Conservation (phyloP, 225 moss, liverwort and hornwort species). For the Asterella californica region DNA sequence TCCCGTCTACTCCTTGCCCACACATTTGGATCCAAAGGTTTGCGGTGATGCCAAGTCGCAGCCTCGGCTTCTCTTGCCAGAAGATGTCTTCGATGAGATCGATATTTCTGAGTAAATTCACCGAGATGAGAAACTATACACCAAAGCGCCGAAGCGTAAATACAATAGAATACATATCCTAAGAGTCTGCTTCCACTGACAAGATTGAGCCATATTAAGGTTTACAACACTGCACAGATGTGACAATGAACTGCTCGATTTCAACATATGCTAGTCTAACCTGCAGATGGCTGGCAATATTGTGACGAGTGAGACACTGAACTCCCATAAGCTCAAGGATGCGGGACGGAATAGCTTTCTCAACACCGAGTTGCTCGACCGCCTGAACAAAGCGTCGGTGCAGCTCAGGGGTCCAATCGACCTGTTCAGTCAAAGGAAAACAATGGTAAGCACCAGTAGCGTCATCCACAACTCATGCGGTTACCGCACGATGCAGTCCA, state of each 20-base stretch:
- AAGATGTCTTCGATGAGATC: conserved; percentile 90
- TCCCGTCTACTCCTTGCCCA: conserved; percentile 83
- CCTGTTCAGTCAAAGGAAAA: conserved; percentile 24
- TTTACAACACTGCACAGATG: neutral
- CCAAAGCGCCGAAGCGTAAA: neutral
- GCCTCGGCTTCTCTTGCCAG: conserved; percentile 94
- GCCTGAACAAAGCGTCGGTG: conserved; percentile 97
- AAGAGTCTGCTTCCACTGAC: neutral
- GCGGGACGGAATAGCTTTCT: conserved; percentile 94
- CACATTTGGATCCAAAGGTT: conserved; percentile 63
- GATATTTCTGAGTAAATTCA: conserved; percentile 67
- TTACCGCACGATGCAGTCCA: neutral
- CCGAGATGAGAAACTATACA: neutral
- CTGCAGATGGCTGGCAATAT: conserved; percentile 91
- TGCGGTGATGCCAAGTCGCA: conserved; percentile 88
- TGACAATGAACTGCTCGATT: neutral
- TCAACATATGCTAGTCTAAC: conserved; percentile 20
- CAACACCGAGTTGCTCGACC: conserved; percentile 97
- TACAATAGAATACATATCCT: neutral
- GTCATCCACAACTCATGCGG: neutral
- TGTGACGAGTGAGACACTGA: conserved; percentile 93
- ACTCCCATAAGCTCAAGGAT: conserved; percentile 97
- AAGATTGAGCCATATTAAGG: neutral
- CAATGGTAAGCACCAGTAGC: neutral
- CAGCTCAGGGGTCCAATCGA: conserved; percentile 97